Percentiles rank a stretch among this genome's conserved stretches.
Conservation (phyloP, 2,329 filamentous ascomycete species). For the Calonectria fujianensis region DNA sequence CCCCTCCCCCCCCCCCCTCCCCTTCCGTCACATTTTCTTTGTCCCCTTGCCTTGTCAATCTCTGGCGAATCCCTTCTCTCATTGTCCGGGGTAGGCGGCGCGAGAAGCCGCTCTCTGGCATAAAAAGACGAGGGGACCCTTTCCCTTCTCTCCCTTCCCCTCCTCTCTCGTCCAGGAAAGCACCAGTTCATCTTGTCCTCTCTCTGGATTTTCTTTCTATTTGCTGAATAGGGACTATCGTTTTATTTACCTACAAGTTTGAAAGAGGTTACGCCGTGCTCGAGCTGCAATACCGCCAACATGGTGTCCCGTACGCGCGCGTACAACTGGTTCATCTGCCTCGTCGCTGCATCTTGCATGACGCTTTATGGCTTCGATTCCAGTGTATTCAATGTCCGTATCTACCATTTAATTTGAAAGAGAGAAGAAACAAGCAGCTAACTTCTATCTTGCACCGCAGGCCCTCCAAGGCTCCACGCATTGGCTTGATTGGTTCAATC, state of each 20-base stretch:
- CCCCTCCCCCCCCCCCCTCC: too few species aligned
- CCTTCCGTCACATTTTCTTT: too few species aligned
- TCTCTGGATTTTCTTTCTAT: slow-evolving; percentile 19
- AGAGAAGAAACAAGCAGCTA: slow-evolving; percentile 6
- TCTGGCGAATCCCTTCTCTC: slow-evolving; percentile 25
- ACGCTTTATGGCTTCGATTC: slow-evolving; percentile 85
- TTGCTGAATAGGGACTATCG: slow-evolving; percentile 2
- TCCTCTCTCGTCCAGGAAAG: slow-evolving; percentile 7
- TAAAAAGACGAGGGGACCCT: slow-evolving; percentile 44
- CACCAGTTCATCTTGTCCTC: slow-evolving; percentile 1
- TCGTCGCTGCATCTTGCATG: slow-evolving; percentile 84
- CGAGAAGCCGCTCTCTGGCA: slow-evolving; percentile 35
- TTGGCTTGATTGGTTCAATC: slow-evolving; percentile 79
- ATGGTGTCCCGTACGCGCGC: slow-evolving; percentile 60
- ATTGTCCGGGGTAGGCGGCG: slow-evolving; percentile 47
- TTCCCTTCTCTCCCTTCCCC: slow-evolving; percentile 34
- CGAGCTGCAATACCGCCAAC: slow-evolving; percentile 49
- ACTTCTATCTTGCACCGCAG: slow-evolving; percentile 36
- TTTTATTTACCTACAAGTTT: too few species aligned
- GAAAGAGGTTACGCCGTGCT: too few species aligned
- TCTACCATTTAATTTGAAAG: background rate
- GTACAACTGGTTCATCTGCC: slow-evolving; percentile 73
- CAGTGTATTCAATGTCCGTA: slow-evolving; percentile 78
- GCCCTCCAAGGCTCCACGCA: slow-evolving; percentile 79
- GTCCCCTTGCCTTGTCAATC: slow-evolving; percentile 22